Conservation (phyloP, 441 rosid species). For the Populus hybrid region DNA sequence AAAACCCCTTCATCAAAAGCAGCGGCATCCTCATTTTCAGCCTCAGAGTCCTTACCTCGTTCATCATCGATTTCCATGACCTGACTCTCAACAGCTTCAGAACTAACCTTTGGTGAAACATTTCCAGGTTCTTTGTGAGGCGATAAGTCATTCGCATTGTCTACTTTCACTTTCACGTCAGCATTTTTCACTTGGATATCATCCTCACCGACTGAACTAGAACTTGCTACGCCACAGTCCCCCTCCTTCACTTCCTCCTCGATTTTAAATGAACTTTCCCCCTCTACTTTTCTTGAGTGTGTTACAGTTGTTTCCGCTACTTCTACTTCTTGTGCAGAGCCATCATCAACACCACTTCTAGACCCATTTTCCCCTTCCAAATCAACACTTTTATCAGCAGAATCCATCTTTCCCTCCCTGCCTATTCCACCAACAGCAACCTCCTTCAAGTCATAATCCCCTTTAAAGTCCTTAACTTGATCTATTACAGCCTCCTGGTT, state of each 20-base stretch:
- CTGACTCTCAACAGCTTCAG: slow-evolving; percentile 15
- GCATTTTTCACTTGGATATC: background rate
- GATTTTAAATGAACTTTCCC: slow-evolving; percentile 4
- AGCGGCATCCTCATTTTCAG: background rate
- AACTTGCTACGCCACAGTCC: background rate
- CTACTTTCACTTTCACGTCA: slow-evolving; percentile 8
- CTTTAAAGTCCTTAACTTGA: slow-evolving; percentile 14
- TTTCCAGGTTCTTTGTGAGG: background rate
- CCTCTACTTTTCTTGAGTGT: slow-evolving; percentile 10
- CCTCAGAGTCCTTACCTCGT: slow-evolving; percentile 8
- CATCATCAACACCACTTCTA: slow-evolving; percentile 8
- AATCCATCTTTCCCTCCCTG: slow-evolving; percentile 21
- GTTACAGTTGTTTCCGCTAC: background rate
- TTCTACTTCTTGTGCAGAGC: background rate
- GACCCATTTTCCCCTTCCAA: slow-evolving; percentile 22
- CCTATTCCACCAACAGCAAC: slow-evolving; percentile 8
- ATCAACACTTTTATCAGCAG: slow-evolving; percentile 29
- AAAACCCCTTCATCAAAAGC: slow-evolving; percentile 6
- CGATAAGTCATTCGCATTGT: background rate
- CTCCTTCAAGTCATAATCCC: slow-evolving; percentile 13
- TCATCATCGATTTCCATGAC: slow-evolving; percentile 21
- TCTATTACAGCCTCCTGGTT: slow-evolving; percentile 16
- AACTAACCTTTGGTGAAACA: background rate
- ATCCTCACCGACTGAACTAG: slow-evolving; percentile 2
- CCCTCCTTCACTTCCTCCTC: slow-evolving; percentile 15